phyloP scores from a whole-genome alignment of 2,329 filamentous ascomycete species.

The Fusarium irregulare region DNA sequence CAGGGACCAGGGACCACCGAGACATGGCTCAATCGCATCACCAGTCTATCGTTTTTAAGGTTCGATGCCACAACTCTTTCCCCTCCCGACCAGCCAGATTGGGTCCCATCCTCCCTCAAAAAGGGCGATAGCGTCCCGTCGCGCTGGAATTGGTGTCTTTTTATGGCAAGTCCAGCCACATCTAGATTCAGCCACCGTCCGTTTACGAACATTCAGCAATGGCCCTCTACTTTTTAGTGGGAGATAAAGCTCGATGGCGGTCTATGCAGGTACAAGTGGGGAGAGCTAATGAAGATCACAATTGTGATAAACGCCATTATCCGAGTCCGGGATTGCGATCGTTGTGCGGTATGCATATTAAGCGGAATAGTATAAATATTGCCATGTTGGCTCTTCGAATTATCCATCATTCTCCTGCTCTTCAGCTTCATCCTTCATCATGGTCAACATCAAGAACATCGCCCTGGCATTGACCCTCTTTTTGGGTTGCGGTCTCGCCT shows the following conservation, averaged over 20 bases:
- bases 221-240: no score
- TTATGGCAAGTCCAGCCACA: not conserved
- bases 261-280: not conserved
- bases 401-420: not conserved
- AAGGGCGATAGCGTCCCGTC: not conserved
- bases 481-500: conserved; percentile 10
- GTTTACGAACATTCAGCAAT: not conserved
- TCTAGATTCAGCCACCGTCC: not conserved
- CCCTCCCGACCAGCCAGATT: not conserved
- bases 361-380: not conserved
- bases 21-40: not conserved
- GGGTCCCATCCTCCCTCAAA: not conserved
- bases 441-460: conserved; percentile 15
- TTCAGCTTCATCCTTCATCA: not conserved
- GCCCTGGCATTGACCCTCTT: conserved; percentile 3
- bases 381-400: not conserved
- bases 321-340: not conserved
- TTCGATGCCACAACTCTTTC: not conserved
- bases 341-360: not conserved
- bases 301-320: not conserved
- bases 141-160: not conserved
- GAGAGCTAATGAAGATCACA: conserved; percentile 6
- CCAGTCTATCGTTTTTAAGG: not conserved
- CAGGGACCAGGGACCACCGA: not conserved
- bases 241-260: no score